Evolutionary conservation across 2,329 filamentous ascomycete species (phyloP), one percentile per base, ranked within the genome.

Genomic region (Daldinia sp.): DNA sequence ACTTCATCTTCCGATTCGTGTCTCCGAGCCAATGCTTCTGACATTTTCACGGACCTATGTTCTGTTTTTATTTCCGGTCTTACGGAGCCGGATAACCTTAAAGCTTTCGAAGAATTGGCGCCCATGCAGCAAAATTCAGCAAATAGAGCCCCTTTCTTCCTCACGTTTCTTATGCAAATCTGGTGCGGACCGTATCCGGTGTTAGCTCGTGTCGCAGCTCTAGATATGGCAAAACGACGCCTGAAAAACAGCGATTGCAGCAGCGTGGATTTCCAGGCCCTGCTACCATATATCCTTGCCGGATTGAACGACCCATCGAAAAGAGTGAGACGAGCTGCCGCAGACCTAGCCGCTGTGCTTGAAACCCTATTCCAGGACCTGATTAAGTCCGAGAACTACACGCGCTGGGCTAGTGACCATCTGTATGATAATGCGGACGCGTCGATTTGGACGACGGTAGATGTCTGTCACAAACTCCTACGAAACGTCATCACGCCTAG

Each of bases 281-380:
- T 98, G 18, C 77, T 97, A n/a, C 95, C 95, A 2, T 98, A 97
- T 80, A 83, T 91, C 35, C 82, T 98, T 51, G 84, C 87, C 41
- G 92, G 92, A 23, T 86, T 98, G 18, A 85, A 88, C 26, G 95
- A 98, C 78, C 82, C 89, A 4, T 92, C 92, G 1, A 89, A 90
- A 69, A 89, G 89, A 69, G 91, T 97, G 46, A 91, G 94, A 50
- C 89, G 90, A 69, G 89, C 93, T 57, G 92, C 94, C 20, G 89
- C 90, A 23, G 87, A 90, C 58, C 84, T 94, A 35, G 78, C 93
- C 35, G 81, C 87, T 28, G 82, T 87, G 2, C 75, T 94, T 12
- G 83, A 85, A 12, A 78, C 79, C 7, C 76, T 85, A 3, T 88
- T 88, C 73, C 80, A 79, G 56, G 61, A 67, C 33, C 66, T 67